Evolutionary conservation across 306 rosid species (phyloP), one percentile per base, ranked within the genome.

Genomic region (Citrullus amarus): DNA sequence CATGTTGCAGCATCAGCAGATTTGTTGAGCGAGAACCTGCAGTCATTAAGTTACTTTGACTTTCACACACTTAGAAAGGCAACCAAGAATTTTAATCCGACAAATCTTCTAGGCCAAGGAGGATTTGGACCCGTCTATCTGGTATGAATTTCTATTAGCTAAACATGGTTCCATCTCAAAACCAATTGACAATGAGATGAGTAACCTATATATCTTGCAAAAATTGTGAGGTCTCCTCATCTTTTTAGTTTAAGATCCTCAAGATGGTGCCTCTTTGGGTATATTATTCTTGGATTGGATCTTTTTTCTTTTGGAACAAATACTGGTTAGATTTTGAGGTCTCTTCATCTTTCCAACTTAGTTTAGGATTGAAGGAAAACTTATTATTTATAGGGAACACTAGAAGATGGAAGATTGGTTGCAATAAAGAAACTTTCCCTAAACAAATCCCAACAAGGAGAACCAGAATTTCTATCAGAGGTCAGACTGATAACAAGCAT

Each of bases 101-200:
- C n/a, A 66, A 83, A 90, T 86, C 88, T 92, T 79, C 96, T 94
- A 48, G 98, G 98, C 82, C 89, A 84, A 82, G 98, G 98, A 82
- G 98, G 98, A 86, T 94, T 94, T 82, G 98, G 98, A 18, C 97
- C 96, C 73, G 97, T 94, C 73, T 92, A 89, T 85, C 88, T 80
- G 98, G 98, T 94, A 88, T 48, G 54, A 4, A 0, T 48, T 48
- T 48, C 53, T 12, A 0, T 48, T 4, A 48, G 53, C 12, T 3
- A 48, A 11, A 48, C 16, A 48, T 48, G 16, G 53, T 48, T 48
- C 3, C 53, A 48, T 48, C 0, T 0, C 4, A 48, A 48, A 48
- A 48, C 53, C 5, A 48, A 48, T 48, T 48, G 53, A 2, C 3
- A 48, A 48, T 48, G 5, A 12, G 3, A 48, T 48, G 16, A 0